Base-by-base conservation (phyloP, 2,329 filamentous ascomycete species). In the Chaetomium olivaceum region DNA sequence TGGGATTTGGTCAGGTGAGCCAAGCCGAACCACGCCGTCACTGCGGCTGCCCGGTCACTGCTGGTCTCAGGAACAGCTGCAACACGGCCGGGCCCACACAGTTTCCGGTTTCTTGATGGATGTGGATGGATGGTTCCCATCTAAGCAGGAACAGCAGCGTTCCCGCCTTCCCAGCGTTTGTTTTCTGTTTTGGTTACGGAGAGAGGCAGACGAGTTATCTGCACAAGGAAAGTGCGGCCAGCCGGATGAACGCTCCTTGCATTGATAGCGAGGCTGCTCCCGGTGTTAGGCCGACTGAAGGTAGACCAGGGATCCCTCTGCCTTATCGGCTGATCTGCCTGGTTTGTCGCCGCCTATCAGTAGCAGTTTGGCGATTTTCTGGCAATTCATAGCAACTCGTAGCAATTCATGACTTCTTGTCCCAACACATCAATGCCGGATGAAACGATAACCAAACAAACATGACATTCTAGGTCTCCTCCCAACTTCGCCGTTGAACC, bases 1-100 rank as follows among this genome's bases (percentile, higher is more conserved):
- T 67, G 67, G 64, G 66, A 46, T 60, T 46, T 55, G 27, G 67
- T 68, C 67, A 68, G 61, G 67, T 68, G 67, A 64, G 52, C 67
- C 52, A 52, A 43, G 16, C n/a, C n/a, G 36, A 46, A 29, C 50
- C 54, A 27, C 58, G 61, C 66, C 63, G 54, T 64, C 58, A 21
- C 43, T 33, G 51, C 51, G 25, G 51, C 51, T 54, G 50, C 14
- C 19, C 14, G 51, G 39, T 43, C 39, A 43, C 39, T 43, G 51
- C 51, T 54, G 51, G 25, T 54, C 51, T 50, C 63, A 68, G 66
- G 66, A 66, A 68, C 66, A 31, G 36, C 46, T 63, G 33, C 66
- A 59, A 59, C 62, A 55, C 23, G 61, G 39, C 39, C 39, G 39
- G 48, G 25, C 23, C 56, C 56, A 58, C 25, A 29, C 25, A 31